These are phyloP conservation scores for Amphicarpaea edgeworthii DNA, from an alignment of 306 rosid species.

Conservation along the genomic window DNA sequence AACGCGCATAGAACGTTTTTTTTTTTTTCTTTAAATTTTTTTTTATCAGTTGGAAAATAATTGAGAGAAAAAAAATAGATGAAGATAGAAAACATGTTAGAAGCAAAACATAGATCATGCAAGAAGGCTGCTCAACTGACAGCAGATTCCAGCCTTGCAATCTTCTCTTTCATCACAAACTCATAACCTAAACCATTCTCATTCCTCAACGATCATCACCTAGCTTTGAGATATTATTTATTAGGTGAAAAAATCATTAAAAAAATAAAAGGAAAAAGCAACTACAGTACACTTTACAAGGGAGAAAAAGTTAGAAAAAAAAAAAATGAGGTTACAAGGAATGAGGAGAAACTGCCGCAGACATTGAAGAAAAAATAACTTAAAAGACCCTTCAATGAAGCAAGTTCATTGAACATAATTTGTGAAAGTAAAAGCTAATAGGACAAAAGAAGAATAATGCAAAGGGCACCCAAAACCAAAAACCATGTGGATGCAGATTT, in stretches of 20 bases:
- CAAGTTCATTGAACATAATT: background rate
- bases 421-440: background rate
- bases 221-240: constrained; percentile 43
- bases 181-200: constrained; percentile 62
- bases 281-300: background rate
- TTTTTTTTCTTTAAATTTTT: constrained; percentile 4
- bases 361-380: background rate
- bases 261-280: background rate
- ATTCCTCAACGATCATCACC: constrained; percentile 62
- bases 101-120: constrained; percentile 72
- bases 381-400: background rate
- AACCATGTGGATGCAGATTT: background rate
- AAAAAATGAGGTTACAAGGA: background rate
- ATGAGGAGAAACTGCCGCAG: background rate
- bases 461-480: background rate
- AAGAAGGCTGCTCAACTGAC: constrained; percentile 95
- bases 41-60: background rate
- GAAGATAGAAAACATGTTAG: background rate
- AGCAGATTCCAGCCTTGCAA: constrained; percentile 94
- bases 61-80: background rate
- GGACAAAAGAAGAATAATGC: background rate
- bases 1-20: constrained; percentile 39
- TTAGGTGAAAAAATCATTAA: background rate
- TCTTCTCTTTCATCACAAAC: constrained; percentile 56
- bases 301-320: background rate